Evolutionary conservation across 148 eudicot species (phyloP).

Genomic region (Rhododendron mucronatum): DNA sequence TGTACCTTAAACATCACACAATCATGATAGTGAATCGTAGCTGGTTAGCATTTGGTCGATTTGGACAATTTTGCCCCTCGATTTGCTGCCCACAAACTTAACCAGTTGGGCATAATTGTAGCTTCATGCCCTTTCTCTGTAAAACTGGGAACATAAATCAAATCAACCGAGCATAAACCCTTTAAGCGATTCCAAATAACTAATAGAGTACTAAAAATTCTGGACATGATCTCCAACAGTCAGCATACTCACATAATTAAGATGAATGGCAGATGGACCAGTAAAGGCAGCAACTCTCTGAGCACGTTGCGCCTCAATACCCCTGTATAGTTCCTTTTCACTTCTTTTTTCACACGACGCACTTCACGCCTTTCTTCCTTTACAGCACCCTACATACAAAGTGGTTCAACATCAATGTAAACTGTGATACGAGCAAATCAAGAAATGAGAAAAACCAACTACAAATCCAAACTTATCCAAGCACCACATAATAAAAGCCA

Average conservation of each 20-base stretch:
- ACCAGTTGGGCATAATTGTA: too few species aligned
- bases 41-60: too few species aligned
- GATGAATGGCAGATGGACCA: slow-evolving; percentile 89
- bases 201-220: background rate
- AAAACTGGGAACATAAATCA: too few species aligned
- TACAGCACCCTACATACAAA: slow-evolving; percentile 57
- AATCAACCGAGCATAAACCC: too few species aligned
- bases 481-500: background rate
- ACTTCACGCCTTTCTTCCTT: slow-evolving; percentile 90
- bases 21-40: too few species aligned
- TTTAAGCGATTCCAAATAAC: too few species aligned
- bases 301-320: slow-evolving; percentile 64
- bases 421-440: background rate
- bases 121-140: too few species aligned
- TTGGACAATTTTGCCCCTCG: too few species aligned
- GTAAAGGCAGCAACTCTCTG: slow-evolving; percentile 80
- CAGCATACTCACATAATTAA: slow-evolving; percentile 35
- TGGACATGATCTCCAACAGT: background rate
- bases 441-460: background rate
- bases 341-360: slow-evolving; percentile 68
- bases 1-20: too few species aligned
- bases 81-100: too few species aligned
- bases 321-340: slow-evolving; percentile 63
- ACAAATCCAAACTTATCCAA: background rate
- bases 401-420: slow-evolving; percentile 8